Evolutionary conservation across 768 basidiomycete species (phyloP).

Genomic region (Amylocystis lapponica): DNA sequence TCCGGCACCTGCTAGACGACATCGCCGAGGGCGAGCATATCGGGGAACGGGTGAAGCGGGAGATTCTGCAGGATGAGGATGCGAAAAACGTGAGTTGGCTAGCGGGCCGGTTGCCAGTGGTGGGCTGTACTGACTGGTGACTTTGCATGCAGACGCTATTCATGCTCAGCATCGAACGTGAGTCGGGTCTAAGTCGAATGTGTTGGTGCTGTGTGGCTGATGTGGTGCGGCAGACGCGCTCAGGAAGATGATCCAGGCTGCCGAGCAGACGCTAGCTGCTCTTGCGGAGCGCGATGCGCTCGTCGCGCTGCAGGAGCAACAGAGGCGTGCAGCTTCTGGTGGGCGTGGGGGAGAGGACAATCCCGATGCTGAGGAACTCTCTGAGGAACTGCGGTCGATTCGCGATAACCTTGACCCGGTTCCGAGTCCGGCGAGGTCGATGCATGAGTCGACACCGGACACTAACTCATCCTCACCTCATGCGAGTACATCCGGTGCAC

Average conservation of each 20-base stretch:
- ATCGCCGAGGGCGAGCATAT: constrained; percentile 29
- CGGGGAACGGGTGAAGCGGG: constrained; percentile 29
- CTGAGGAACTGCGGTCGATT: no score
- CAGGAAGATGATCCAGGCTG: constrained; percentile 12
- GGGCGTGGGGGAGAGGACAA: no score
- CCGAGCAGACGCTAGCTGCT: constrained; percentile 12
- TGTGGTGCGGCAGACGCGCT: constrained; percentile 7
- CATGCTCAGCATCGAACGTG: constrained; percentile 42
- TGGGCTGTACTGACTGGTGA: not conserved
- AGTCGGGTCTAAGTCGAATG: constrained; percentile 10
- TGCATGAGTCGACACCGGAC: no score
- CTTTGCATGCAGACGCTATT: constrained; percentile 35
- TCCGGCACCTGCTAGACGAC: constrained; percentile 37
- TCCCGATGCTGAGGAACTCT: no score
- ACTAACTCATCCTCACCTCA: no score
- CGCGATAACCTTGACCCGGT: no score
- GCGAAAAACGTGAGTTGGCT: constrained; percentile 34
- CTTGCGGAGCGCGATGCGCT: constrained; percentile 15
- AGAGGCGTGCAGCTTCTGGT: no score
- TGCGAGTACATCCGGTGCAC: no score
- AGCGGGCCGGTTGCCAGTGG: not conserved
- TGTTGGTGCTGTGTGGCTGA: no score
- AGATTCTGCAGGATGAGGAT: constrained; percentile 38
- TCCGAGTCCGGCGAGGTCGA: no score
- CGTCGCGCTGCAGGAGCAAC: not conserved